A percentile compares a stretch with the other conserved stretches of the same genome.
Conservation (phyloP, 1,284 basidiomycete species). For the Moesziomyces aphidis region DNA sequence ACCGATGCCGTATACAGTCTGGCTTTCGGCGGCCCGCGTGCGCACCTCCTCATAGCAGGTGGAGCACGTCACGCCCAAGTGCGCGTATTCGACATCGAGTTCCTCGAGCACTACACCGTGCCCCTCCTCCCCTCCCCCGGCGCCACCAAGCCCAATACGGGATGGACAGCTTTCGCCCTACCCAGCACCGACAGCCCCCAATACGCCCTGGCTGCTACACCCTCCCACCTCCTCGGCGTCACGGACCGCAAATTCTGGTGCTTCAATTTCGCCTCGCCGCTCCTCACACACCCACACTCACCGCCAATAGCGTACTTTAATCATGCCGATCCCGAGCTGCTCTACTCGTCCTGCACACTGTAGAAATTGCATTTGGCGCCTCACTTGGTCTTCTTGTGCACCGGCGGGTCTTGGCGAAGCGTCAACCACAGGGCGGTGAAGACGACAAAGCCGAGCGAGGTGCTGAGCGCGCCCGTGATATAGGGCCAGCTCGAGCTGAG, state of each 20-base stretch:
- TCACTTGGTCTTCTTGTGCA: slow-evolving; percentile 30
- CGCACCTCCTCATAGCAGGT: slow-evolving; percentile 23
- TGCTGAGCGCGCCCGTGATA: slow-evolving; percentile 88
- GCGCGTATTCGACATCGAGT: slow-evolving; percentile 20
- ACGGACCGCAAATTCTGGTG: slow-evolving; percentile 39
- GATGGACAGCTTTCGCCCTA: slow-evolving; percentile 40
- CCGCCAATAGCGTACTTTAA: slow-evolving; percentile 19
- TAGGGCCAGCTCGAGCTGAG: slow-evolving; percentile 94
- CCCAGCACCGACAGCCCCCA: slow-evolving; percentile 24
- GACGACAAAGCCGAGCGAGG: slow-evolving; percentile 82
- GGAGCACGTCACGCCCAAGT: slow-evolving; percentile 24
- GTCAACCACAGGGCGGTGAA: slow-evolving; percentile 85
- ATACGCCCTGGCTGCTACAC: slow-evolving; percentile 18
- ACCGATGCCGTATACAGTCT: slow-evolving; percentile 41
- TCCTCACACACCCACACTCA: neutral
- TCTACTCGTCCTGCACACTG: slow-evolving; percentile 6
- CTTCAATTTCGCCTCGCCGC: slow-evolving; percentile 29
- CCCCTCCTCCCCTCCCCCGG: slow-evolving; percentile 8
- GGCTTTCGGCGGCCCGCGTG: slow-evolving; percentile 21
- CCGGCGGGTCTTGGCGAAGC: slow-evolving; percentile 13
- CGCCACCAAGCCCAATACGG: neutral
- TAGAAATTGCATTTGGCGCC: neutral
- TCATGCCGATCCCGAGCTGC: slow-evolving; percentile 8
- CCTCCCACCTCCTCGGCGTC: slow-evolving; percentile 26
- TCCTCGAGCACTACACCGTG: slow-evolving; percentile 10